A percentile compares a stretch with the other conserved stretches of the same genome.
phyloP scores from a whole-genome alignment of 176 grass and related monocot species.

The Oryza meyeriana region DNA sequence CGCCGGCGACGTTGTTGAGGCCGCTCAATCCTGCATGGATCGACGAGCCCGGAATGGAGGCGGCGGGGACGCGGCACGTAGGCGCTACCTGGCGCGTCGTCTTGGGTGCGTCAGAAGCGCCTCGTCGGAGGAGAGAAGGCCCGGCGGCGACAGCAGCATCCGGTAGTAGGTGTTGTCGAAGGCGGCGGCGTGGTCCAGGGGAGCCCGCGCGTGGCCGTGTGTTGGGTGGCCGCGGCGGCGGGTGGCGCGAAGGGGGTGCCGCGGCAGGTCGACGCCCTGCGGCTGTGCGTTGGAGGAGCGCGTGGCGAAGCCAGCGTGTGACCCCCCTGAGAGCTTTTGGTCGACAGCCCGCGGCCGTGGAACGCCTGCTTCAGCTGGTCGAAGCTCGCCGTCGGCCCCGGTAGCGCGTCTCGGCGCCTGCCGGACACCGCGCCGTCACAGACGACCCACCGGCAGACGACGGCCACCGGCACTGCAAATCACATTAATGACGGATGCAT shows the following conservation, averaged over 20 bases:
- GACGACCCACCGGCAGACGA: slow-evolving; percentile 53
- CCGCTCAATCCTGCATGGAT: slow-evolving; percentile 85
- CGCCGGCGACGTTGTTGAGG: slow-evolving; percentile 57
- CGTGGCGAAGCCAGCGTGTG: slow-evolving; percentile 88
- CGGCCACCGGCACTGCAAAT: slow-evolving; percentile 35
- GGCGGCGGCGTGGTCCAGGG: slow-evolving; percentile 54
- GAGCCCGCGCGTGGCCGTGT: slow-evolving; percentile 58
- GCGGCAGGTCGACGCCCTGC: slow-evolving; percentile 43
- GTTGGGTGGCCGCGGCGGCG: slow-evolving; percentile 69
- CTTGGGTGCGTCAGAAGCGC: slow-evolving; percentile 76
- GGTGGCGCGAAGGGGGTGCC: slow-evolving; percentile 59
- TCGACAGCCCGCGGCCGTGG: slow-evolving; percentile 69
- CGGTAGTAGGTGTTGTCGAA: slow-evolving; percentile 93
- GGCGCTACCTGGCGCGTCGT: slow-evolving; percentile 43
- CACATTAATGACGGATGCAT: too few species aligned
- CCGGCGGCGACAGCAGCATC: slow-evolving; percentile 49
- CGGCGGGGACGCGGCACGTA: slow-evolving; percentile 64
- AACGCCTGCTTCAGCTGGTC: slow-evolving; percentile 81
- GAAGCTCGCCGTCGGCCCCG: slow-evolving; percentile 61
- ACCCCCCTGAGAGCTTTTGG: slow-evolving; percentile 66
- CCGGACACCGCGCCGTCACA: slow-evolving; percentile 78
- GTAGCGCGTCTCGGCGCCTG: slow-evolving; percentile 64
- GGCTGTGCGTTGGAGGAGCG: slow-evolving; percentile 78
- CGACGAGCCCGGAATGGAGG: slow-evolving; percentile 62
- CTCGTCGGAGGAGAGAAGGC: slow-evolving; percentile 71